Evolutionary conservation across 2,329 filamentous ascomycete genomes (phyloP).

Genomic region (Paraphaeosphaeria sporulosa): DNA sequence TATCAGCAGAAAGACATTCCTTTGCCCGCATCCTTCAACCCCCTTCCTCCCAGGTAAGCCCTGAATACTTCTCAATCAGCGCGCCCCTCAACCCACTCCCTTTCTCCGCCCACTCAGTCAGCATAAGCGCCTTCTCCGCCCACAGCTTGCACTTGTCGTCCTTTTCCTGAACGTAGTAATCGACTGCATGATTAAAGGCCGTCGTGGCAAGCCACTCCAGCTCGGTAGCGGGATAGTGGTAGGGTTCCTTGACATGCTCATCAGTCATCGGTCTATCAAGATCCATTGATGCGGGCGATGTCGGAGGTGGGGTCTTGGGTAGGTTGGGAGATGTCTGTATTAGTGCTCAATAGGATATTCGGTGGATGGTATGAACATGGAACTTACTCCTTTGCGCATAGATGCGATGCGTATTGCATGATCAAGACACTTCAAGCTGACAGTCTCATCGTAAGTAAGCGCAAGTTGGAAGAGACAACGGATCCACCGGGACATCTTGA

Average conservation of each 20-base stretch:
- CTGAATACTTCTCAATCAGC: conserved; percentile 57
- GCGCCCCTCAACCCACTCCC: conserved; percentile 40
- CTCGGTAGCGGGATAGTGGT: conserved; percentile 69
- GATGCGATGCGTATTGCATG: conserved; percentile 60
- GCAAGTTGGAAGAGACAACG: conserved; percentile 77
- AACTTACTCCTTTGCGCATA: conserved; percentile 37
- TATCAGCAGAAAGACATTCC: too few species aligned
- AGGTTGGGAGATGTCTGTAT: conserved; percentile 14
- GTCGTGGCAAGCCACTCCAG: conserved; percentile 78
- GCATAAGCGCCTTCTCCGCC: conserved; percentile 67
- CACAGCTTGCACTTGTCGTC: conserved; percentile 65
- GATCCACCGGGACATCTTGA: conserved; percentile 76
- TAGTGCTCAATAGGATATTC: background rate
- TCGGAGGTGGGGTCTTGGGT: conserved; percentile 25
- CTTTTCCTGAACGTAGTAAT: conserved; percentile 61
- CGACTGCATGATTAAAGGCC: conserved; percentile 69
- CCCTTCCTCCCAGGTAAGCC: conserved; percentile 54
- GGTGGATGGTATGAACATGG: background rate
- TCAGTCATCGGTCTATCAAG: conserved; percentile 28
- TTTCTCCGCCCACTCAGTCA: conserved; percentile 68
- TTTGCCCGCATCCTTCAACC: background rate
- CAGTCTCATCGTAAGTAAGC: conserved; percentile 62
- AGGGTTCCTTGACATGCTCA: conserved; percentile 43
- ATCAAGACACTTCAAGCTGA: conserved; percentile 69
- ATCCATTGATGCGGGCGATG: conserved; percentile 19